Conservation (phyloP, 192 early-diverging fungal species). For the Lunasporangiospora selenospora region DNA sequence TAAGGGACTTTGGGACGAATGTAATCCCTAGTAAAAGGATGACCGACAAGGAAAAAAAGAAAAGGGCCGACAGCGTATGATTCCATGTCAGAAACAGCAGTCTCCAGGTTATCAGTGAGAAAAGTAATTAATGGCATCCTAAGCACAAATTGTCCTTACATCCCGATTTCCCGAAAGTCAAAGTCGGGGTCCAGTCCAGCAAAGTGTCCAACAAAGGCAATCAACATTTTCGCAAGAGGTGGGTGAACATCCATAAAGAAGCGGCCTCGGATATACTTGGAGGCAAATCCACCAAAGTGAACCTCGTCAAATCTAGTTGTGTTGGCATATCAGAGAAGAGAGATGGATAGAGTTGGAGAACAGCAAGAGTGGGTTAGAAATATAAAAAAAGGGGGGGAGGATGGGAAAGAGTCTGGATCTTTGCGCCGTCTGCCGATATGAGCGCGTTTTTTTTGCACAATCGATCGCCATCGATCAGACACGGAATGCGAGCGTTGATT, state of each 20-base stretch:
- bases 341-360: not conserved
- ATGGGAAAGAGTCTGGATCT: too few species aligned
- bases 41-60: not conserved
- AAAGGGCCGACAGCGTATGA: too few species aligned
- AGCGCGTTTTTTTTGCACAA: too few species aligned
- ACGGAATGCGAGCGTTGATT: too few species aligned
- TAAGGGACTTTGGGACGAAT: slow-evolving; percentile 86
- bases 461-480: too few species aligned
- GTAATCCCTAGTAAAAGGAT: slow-evolving; percentile 71
- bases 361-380: too few species aligned
- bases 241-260: slow-evolving; percentile 98
- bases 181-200: slow-evolving; percentile 93
- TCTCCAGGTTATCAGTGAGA: too few species aligned
- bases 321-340: not conserved
- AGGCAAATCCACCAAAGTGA: slow-evolving; percentile 98
- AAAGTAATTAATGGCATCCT: too few species aligned
- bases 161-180: slow-evolving; percentile 92
- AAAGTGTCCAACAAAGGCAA: slow-evolving; percentile 77
- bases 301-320: slow-evolving; percentile 91
- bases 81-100: too few species aligned
- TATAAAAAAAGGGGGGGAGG: too few species aligned
- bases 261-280: slow-evolving; percentile 83
- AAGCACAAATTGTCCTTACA: slow-evolving; percentile 44
- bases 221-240: slow-evolving; percentile 90
- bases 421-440: too few species aligned